Base-by-base conservation (phyloP, 768 basidiomycete genomes). In the Cubamyces lactineus region DNA sequence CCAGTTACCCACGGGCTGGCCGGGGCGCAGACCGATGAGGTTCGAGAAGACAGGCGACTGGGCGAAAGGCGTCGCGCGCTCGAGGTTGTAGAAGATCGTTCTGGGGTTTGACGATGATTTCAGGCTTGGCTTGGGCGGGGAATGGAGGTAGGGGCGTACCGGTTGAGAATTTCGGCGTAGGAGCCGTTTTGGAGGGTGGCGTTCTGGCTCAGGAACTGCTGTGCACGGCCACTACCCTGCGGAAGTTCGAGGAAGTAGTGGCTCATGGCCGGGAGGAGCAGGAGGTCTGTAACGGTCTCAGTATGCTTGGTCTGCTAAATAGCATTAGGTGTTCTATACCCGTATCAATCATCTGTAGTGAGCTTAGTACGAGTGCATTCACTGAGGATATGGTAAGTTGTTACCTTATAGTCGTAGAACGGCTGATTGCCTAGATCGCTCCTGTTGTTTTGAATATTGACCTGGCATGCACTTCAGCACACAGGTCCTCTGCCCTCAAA, bases 191-290 rank as follows among this genome's bases (percentile, higher is more conserved):
- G 76, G 21, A 81, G 67, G 4, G 77, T 76, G 3, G 78, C 76
- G 24, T 71, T 71, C 28, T 65, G 71, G 3, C 65, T 61, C 13
- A 79, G 64, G 70, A 80, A 79, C 8, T 64, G 63, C 1, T 67
- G 24, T 0, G 77, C 71, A 19, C 78, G 71, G 42, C 71, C 72
- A 9, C 66, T 53, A 1, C 80, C 80, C 66, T 79, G 78, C 0
- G 80, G 79, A 8, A 79, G 71, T 7, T 79, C 74, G 26, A 78
- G 69, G 72, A 81, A 78, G 64, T 79, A 80, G 61, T 81, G 78
- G 8, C 71, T 69, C 19, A 81, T 53, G 1, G 75, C 73, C 1
- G 80, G 80, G 8, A 81, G 72, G 34, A 80, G 72, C 7, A 76
- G 69, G 28, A 80, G 74, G 56, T 81, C 76, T 70, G 39, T 11